Evolutionary conservation across 805 yeast species (phyloP), one percentile per base, ranked within the genome.

Genomic region (Pichia ethanolica): DNA sequence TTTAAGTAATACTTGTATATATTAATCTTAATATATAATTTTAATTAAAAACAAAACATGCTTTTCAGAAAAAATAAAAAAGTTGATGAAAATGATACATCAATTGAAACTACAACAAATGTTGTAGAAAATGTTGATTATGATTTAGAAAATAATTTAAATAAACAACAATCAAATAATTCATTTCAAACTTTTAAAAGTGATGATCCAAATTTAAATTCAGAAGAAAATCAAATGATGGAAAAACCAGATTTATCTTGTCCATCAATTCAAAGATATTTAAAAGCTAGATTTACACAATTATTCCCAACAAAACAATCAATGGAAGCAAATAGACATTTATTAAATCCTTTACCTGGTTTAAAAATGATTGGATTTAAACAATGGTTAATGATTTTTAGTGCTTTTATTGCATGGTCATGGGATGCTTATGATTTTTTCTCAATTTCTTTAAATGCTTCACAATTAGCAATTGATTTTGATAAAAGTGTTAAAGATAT

Each of bases 401-500:
- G 77, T 41, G 86, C 83, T 0, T 78, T 78, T 54, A 57, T 66
- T 47, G 79, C 78, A 25, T 81, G 86, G 86, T 71, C 83, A 3
- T 77, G 81, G 77, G 86, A 80, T 65, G 81, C 86, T 4, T 73
- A 80, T 59, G 86, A 81, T 63, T 81, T 77, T 60, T 81, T 82
- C 56, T 69, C 78, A 10, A 79, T 78, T 12, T 75, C 82, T 7
- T 63, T 80, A 36, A 78, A 78, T 57, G 78, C 74, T 7, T 37
- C 73, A 0, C 63, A 58, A 12, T 67, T 81, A 50, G 83, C 86
- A 13, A 46, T 59, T 7, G 68, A 69, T 48, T 71, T 81, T 38
- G 70, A 67, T 37, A 68, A 62, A 25, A 51, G 71, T 14, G 78
- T 76, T 42, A 78, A 70, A 51, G 77, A 74, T 48, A 70, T 81